Evolutionary conservation across 148 eudicot genomes (phyloP).

Genomic region (Vaccinium macrocarpon): DNA sequence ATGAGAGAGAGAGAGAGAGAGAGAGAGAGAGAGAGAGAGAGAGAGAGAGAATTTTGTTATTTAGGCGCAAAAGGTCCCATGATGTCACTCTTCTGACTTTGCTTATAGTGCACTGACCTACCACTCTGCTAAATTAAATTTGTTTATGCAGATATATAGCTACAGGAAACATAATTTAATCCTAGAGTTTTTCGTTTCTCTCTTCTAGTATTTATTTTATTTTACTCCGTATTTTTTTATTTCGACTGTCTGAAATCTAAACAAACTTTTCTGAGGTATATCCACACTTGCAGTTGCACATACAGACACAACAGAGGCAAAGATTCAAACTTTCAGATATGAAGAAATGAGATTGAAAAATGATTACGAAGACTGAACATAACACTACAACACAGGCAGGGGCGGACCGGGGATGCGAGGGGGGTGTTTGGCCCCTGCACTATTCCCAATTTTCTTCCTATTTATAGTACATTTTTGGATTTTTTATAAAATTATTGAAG

Average conservation of each 20-base stretch:
- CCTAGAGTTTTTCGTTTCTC: not conserved
- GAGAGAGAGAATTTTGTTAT: not conserved
- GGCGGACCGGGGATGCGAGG: too few species aligned
- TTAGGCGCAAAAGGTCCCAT: not conserved
- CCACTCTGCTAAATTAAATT: not conserved
- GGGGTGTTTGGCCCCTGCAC: too few species aligned
- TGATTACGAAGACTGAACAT: not conserved
- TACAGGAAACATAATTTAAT: not conserved
- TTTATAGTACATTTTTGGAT: too few species aligned
- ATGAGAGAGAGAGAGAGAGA: not conserved
- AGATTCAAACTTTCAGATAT: slow-evolving; percentile 15
- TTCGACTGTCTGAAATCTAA: slow-evolving; percentile 8
- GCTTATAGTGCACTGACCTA: not conserved
- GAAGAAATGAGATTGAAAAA: slow-evolving; percentile 6
- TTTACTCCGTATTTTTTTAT: too few species aligned
- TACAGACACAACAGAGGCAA: not conserved
- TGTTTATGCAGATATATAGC: not conserved
- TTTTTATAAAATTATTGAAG: too few species aligned
- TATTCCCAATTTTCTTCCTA: too few species aligned
- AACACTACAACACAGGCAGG: not conserved
- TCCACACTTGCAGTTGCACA: not conserved
- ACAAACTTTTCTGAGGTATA: slow-evolving; percentile 14
- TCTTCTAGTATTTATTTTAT: not conserved
- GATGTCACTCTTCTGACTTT: slow-evolving; percentile 1
- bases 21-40: slow-evolving; percentile 7